Evolutionary conservation across 2,329 filamentous ascomycete species (phyloP).

Genomic region (Coniochaeta sp.): DNA sequence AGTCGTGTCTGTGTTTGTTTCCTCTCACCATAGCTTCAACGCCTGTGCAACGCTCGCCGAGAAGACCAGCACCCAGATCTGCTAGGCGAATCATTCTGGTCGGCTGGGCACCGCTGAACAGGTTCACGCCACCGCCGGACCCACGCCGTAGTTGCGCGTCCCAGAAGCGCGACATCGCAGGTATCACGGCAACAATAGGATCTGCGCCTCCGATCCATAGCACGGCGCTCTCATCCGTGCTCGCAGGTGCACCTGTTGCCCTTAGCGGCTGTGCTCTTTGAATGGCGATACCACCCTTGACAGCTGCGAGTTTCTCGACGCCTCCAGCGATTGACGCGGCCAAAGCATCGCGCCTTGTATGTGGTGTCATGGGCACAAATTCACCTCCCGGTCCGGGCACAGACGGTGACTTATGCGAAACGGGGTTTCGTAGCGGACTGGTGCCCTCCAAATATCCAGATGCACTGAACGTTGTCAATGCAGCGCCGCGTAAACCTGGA

Average conservation of each 20-base stretch:
- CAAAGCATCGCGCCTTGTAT: slow-evolving; percentile 47
- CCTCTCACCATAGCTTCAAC: slow-evolving; percentile 35
- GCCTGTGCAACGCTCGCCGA: slow-evolving; percentile 49
- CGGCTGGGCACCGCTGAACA: slow-evolving; percentile 48
- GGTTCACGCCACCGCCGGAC: slow-evolving; percentile 40
- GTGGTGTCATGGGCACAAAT: slow-evolving; percentile 58
- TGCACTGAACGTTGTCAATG: slow-evolving; percentile 49
- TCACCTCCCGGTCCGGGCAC: slow-evolving; percentile 30
- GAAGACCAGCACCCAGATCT: slow-evolving; percentile 43
- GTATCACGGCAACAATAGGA: slow-evolving; percentile 46
- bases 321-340: slow-evolving; percentile 33
- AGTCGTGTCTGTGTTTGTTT: slow-evolving; percentile 9
- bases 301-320: slow-evolving; percentile 41
- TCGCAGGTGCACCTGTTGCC: slow-evolving; percentile 25
- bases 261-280: slow-evolving; percentile 31
- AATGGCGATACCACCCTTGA: slow-evolving; percentile 46
- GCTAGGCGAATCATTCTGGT: slow-evolving; percentile 48
- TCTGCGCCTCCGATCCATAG: slow-evolving; percentile 51
- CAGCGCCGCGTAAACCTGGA: slow-evolving; percentile 47
- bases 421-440: slow-evolving; percentile 41
- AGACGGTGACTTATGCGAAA: slow-evolving; percentile 26
- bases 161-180: slow-evolving; percentile 49
- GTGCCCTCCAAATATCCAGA: slow-evolving; percentile 55
- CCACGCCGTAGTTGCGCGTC: slow-evolving; percentile 48
- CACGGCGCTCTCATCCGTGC: slow-evolving; percentile 44